phyloP scores from a whole-genome alignment of 192 early-diverging fungal genomes.

The Haplosporangium gracile region DNA sequence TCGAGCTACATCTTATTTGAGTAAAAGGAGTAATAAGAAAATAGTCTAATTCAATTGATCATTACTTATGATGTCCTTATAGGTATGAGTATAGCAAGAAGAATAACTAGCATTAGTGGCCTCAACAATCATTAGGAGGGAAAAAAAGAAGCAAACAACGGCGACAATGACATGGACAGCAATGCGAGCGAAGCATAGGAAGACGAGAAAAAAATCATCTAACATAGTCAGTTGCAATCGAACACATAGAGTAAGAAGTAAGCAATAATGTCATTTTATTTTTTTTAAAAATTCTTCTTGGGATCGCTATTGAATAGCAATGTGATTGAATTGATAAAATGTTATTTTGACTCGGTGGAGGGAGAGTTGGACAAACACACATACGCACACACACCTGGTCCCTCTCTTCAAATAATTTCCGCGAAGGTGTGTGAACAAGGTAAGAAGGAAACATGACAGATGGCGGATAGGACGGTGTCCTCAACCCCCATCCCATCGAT shows the following conservation, averaged over 20 bases:
- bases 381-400: too few relatives aligned
- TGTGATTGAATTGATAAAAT: neutral
- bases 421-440: too few relatives aligned
- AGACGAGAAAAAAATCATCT: too few relatives aligned
- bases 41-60: too few relatives aligned
- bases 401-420: too few relatives aligned
- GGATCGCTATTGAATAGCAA: neutral
- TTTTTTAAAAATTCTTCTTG: slow-evolving; percentile 15
- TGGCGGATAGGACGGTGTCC: neutral
- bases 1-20: too few relatives aligned
- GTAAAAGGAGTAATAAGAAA: too few relatives aligned
- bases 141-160: neutral
- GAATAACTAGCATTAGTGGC: too few relatives aligned
- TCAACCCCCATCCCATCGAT: neutral
- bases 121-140: too few relatives aligned
- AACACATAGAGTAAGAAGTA: neutral
- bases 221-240: too few relatives aligned
- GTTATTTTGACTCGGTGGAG: slow-evolving; percentile 2
- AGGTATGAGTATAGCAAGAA: too few relatives aligned
- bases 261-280: neutral
- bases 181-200: neutral
- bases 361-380: neutral
- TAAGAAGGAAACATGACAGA: neutral
- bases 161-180: neutral
- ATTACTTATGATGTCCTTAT: too few relatives aligned